Percentiles rank a stretch among this genome's conserved stretches.
Conservation (phyloP, 202 grass and related monocot genomes). For the Zoysia matrella region DNA sequence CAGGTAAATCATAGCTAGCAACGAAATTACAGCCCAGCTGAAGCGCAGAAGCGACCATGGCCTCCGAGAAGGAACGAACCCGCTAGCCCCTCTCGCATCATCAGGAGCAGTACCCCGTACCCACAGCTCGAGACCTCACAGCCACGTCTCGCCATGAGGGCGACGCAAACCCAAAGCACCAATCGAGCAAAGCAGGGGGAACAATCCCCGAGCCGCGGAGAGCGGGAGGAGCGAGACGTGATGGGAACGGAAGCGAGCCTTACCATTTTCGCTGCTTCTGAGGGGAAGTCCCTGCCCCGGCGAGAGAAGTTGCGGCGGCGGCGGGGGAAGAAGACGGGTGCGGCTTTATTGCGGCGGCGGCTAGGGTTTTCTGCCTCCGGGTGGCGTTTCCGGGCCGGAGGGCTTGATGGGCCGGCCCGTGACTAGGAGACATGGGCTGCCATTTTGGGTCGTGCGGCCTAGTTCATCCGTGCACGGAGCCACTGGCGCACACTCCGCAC, state of each 20-base stretch:
- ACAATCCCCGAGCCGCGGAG: not conserved
- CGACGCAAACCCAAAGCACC: not conserved
- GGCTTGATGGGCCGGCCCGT: not conserved
- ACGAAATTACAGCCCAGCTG: not conserved
- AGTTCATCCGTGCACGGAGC: no score
- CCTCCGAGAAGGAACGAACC: not conserved
- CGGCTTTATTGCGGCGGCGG: constrained; percentile 8
- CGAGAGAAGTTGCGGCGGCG: constrained; percentile 21
- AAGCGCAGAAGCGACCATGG: not conserved
- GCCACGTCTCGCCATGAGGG: not conserved
- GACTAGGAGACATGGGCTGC: no score
- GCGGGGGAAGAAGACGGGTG: not conserved
- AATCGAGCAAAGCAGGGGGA: not conserved
- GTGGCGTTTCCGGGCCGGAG: not conserved
- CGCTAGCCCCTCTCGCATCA: not conserved
- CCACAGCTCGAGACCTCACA: not conserved
- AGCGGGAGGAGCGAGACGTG: not conserved
- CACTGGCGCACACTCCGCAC: no score
- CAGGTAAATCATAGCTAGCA: not conserved
- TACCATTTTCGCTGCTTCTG: constrained; percentile 48
- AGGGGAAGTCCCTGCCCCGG: constrained; percentile 14
- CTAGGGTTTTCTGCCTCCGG: constrained; percentile 38
- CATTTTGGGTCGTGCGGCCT: no score
- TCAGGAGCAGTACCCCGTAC: not conserved
- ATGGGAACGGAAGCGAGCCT: not conserved